A percentile compares a stretch with the other conserved stretches of the same genome.
Conservation (phyloP, 2,329 filamentous ascomycete species). For the Bimuria novae-zelandiae region DNA sequence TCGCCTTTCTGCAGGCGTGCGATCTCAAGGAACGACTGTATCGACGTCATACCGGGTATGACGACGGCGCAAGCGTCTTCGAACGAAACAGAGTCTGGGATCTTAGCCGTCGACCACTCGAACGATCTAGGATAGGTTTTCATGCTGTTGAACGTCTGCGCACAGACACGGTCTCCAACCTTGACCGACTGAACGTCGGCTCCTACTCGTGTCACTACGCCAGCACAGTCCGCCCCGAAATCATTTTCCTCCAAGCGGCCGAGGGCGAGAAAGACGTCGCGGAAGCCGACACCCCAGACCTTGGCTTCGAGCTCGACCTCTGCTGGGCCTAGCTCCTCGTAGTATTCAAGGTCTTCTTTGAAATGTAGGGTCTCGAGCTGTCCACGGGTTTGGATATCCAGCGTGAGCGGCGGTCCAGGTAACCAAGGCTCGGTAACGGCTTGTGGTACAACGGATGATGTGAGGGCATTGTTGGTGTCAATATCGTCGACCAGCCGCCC, state of each 20-base stretch:
- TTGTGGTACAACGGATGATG: neutral
- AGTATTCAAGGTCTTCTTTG: slow-evolving; percentile 6
- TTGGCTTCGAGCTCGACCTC: slow-evolving; percentile 14
- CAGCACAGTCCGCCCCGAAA: slow-evolving; percentile 15
- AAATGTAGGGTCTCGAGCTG: slow-evolving; percentile 14
- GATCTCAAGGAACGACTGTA: slow-evolving; percentile 22
- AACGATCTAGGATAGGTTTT: neutral
- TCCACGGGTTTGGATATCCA: slow-evolving; percentile 12
- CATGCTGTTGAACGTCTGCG: neutral
- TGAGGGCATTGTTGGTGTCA: neutral
- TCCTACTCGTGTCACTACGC: slow-evolving; percentile 11
- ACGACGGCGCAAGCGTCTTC: neutral
- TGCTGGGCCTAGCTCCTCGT: slow-evolving; percentile 7
- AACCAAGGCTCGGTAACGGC: slow-evolving; percentile 3
- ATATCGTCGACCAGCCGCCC: slow-evolving; percentile 8
- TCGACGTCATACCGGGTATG: neutral
- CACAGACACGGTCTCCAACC: slow-evolving; percentile 5
- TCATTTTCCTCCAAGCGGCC: slow-evolving; percentile 34
- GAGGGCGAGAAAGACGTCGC: slow-evolving; percentile 18
- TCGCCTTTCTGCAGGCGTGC: slow-evolving; percentile 32
- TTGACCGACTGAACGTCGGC: neutral
- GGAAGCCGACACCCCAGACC: slow-evolving; percentile 15
- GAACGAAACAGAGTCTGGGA: neutral
- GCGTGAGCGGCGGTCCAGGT: slow-evolving; percentile 16
- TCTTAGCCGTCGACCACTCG: neutral